phyloP scores from a whole-genome alignment of 2,329 filamentous ascomycete genomes.

The Fusarium proliferatum region DNA sequence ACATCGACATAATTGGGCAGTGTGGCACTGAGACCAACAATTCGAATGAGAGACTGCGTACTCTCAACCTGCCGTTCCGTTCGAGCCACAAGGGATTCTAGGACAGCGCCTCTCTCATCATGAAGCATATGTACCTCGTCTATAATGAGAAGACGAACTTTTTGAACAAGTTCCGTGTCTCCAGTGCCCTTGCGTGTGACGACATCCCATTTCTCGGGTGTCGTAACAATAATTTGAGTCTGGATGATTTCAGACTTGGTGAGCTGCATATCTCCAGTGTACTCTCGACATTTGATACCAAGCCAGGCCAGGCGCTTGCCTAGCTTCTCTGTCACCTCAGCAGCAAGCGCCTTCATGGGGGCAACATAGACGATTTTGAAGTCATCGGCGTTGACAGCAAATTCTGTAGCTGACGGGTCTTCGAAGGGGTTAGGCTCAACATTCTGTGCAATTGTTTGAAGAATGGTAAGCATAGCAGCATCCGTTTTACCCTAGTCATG shows the following conservation, averaged over 20 bases:
- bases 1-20: conserved; percentile 97
- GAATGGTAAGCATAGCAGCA: conserved; percentile 94
- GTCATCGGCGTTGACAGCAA: conserved; percentile 83
- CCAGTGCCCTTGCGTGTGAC: conserved; percentile 97
- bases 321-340: conserved; percentile 95
- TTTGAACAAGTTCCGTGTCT: conserved; percentile 97
- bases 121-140: conserved; percentile 99
- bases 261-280: conserved; percentile 98
- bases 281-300: conserved; percentile 89
- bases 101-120: conserved; percentile 93
- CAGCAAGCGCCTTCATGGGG: conserved; percentile 97
- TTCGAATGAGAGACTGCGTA: conserved; percentile 95
- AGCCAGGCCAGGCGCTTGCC: conserved; percentile 94
- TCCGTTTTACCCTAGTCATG: conserved; percentile 85
- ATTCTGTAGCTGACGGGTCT: conserved; percentile 77
- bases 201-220: conserved; percentile 99
- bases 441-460: conserved; percentile 91
- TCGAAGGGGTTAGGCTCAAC: conserved; percentile 83
- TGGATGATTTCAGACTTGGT: conserved; percentile 96
- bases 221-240: conserved; percentile 98
- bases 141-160: conserved; percentile 94
- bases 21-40: conserved; percentile 94
- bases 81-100: conserved; percentile 94
- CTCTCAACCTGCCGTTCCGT: conserved; percentile 98
- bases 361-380: conserved; percentile 99